These are phyloP conservation scores for Sporisorium iseilematis-ciliati DNA, from an alignment of 1,284 basidiomycete genomes.

Conservation along the genomic window DNA sequence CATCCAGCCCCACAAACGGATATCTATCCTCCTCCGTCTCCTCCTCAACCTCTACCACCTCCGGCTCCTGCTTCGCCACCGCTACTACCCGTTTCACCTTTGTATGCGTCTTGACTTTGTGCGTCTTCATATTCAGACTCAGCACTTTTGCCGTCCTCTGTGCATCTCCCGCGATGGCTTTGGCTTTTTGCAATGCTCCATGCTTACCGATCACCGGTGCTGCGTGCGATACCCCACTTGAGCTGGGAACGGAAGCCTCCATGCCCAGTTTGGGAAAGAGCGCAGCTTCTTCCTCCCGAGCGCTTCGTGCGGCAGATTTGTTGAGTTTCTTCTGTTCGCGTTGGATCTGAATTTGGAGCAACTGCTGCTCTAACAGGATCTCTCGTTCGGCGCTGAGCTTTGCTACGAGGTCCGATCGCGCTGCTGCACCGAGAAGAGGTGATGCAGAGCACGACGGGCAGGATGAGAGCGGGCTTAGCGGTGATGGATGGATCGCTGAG, in stretches of 20 bases:
- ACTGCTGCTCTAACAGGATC: conserved; percentile 44
- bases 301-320: conserved; percentile 19
- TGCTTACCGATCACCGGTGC: conserved; percentile 43
- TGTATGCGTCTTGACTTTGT: conserved; percentile 40
- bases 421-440: conserved; percentile 31
- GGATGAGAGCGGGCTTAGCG: conserved; percentile 32
- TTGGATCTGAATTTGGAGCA: conserved; percentile 38
- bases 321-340: conserved; percentile 42
- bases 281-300: conserved; percentile 29
- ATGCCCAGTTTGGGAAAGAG: conserved; percentile 42
- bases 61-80: neutral
- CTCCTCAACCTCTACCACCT: neutral
- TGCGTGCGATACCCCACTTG: neutral
- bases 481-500: conserved; percentile 36
- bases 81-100: conserved; percentile 13
- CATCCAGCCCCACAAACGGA: conserved; percentile 38
- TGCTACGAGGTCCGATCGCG: conserved; percentile 36
- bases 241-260: neutral
- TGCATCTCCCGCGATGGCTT: conserved; percentile 44
- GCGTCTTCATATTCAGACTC: conserved; percentile 54
- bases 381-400: conserved; percentile 40
- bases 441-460: conserved; percentile 41
- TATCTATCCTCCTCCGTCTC: conserved; percentile 19
- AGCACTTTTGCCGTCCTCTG: conserved; percentile 49
- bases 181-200: conserved; percentile 42